Conservation (phyloP, 768 basidiomycete genomes). For the Coprinopsis cinerea region DNA sequence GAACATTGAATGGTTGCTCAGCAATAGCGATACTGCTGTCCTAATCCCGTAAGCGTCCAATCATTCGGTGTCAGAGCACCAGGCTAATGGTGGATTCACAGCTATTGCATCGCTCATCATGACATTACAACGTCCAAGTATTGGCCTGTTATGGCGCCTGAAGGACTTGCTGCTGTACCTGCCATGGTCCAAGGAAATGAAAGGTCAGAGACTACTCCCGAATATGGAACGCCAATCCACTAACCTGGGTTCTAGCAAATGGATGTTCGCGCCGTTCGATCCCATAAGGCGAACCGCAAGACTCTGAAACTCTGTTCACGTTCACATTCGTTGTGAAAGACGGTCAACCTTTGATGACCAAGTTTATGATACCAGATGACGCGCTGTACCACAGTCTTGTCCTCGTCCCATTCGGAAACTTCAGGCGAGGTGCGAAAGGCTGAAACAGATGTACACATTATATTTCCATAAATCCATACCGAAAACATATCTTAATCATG, state of each 20-base stretch:
- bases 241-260: constrained; percentile 13
- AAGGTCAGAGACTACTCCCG: constrained; percentile 13
- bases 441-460: background rate
- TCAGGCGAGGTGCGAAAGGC: too few relatives aligned
- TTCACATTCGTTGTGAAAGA: background rate
- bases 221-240: background rate
- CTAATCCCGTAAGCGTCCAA: constrained; percentile 21
- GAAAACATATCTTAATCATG: background rate
- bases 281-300: constrained; percentile 16
- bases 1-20: constrained; percentile 23
- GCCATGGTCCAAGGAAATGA: constrained; percentile 17
- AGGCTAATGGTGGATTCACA: background rate
- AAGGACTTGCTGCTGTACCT: constrained; percentile 20
- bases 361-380: too few relatives aligned
- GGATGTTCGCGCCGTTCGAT: constrained; percentile 23
- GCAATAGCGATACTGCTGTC: constrained; percentile 19
- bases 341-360: too few relatives aligned
- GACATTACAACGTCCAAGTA: constrained; percentile 18
- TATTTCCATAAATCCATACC: background rate
- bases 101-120: constrained; percentile 24
- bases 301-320: background rate
- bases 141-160: constrained; percentile 20
- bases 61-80: background rate
- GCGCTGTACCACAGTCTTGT: too few relatives aligned
- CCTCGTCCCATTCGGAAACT: too few relatives aligned